A percentile compares a stretch with the other conserved stretches of the same genome.
Evolutionary conservation across 148 eudicot genomes (phyloP).

Genomic region (Amaranthus palmeri): DNA sequence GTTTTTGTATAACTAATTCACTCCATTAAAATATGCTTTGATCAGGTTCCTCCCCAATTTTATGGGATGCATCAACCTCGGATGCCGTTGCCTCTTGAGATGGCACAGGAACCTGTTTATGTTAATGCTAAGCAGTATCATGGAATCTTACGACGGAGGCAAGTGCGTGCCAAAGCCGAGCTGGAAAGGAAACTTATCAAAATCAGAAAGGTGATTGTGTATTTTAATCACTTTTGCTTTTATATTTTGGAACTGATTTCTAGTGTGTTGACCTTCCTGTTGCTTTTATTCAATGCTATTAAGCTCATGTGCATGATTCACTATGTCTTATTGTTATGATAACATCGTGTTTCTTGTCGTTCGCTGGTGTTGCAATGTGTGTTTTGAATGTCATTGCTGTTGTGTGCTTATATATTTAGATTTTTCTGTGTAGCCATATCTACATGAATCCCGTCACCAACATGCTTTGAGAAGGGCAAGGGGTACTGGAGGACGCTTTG

Average conservation of each 20-base stretch:
- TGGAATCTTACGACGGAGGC: constrained; percentile 82
- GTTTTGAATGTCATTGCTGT: not conserved
- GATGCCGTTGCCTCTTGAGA: constrained; percentile 84
- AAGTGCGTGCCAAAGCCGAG: constrained; percentile 96
- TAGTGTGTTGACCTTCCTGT: not conserved
- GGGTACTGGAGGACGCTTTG: constrained; percentile 89
- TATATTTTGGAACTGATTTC: not conserved
- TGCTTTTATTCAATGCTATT: not conserved
- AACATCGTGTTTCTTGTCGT: not conserved
- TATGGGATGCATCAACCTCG: constrained; percentile 72
- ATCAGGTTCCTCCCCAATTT: constrained; percentile 62
- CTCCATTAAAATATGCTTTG: not conserved
- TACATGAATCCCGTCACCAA: constrained; percentile 95
- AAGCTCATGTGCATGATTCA: not conserved
- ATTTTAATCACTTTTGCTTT: not conserved
- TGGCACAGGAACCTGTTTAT: constrained; percentile 88
- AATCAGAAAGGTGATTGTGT: constrained; percentile 58
- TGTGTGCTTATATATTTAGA: not conserved
- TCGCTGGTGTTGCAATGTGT: not conserved
- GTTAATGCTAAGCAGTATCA: constrained; percentile 96
- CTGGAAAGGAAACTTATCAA: constrained; percentile 82
- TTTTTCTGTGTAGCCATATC: constrained; percentile 59
- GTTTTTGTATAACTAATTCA: not conserved
- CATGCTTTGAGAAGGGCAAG: constrained; percentile 91
- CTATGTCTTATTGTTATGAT: not conserved